Conservation (phyloP, 1,284 basidiomycete genomes). For the Sanghuangporus baumii region DNA sequence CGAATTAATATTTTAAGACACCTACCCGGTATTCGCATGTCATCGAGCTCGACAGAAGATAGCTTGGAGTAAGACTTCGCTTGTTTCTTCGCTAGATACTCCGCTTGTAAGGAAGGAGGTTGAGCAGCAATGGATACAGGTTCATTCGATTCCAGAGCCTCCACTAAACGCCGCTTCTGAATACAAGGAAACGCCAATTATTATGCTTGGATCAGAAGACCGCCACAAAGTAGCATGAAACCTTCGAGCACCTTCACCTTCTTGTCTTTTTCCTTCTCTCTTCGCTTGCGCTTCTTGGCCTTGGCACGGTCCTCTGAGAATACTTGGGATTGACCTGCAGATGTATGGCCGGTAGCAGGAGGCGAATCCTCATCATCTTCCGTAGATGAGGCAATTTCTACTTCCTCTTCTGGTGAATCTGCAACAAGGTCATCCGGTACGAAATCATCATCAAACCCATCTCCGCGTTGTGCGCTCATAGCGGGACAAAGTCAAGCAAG, state of each 20-base stretch:
- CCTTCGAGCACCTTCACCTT: conserved; percentile 47
- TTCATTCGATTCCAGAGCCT: conserved; percentile 35
- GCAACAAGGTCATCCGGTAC: conserved; percentile 65
- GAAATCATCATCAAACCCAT: conserved; percentile 80
- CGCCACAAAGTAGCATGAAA: conserved; percentile 15
- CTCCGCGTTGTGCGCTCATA: conserved; percentile 35
- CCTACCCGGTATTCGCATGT: conserved; percentile 67
- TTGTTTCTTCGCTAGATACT: conserved; percentile 59
- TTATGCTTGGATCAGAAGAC: conserved; percentile 13
- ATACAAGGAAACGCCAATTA: background rate
- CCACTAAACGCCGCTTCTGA: conserved; percentile 61
- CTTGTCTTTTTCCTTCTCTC: conserved; percentile 63
- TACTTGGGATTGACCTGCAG: conserved; percentile 20
- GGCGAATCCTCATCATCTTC: conserved; percentile 31
- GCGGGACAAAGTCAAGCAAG: background rate
- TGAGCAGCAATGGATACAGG: conserved; percentile 50
- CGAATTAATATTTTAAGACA: conserved; percentile 7
- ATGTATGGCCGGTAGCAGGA: conserved; percentile 21
- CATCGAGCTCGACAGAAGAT: conserved; percentile 66
- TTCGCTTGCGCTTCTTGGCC: conserved; percentile 64
- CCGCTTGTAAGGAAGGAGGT: conserved; percentile 47
- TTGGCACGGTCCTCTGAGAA: conserved; percentile 23
- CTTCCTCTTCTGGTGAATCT: conserved; percentile 50
- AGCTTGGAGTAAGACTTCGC: conserved; percentile 57
- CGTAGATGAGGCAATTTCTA: conserved; percentile 33